These are phyloP conservation scores for Elongisporangium anandrum DNA, from an alignment of 352 stramenopile species.

Conservation along the genomic window DNA sequence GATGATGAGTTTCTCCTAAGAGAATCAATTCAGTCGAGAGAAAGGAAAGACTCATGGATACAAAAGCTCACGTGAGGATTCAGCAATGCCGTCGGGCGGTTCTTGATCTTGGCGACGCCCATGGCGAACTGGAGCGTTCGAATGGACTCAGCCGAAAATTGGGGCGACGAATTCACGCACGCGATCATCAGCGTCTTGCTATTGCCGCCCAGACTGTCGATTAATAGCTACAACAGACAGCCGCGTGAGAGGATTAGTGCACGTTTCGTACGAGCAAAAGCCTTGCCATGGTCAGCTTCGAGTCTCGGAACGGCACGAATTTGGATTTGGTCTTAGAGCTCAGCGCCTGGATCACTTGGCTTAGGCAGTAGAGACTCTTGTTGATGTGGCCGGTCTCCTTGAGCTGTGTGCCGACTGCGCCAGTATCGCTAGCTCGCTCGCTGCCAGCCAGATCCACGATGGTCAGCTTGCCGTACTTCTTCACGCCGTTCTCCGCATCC, in stretches of 20 bases:
- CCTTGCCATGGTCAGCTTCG: slow-evolving; percentile 65
- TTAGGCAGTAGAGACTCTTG: slow-evolving; percentile 74
- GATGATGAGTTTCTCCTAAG: slow-evolving; percentile 64
- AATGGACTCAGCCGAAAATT: slow-evolving; percentile 57
- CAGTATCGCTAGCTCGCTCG: slow-evolving; percentile 60
- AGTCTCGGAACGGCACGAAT: slow-evolving; percentile 69
- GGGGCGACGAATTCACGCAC: slow-evolving; percentile 53
- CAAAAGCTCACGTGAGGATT: slow-evolving; percentile 44
- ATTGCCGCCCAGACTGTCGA: slow-evolving; percentile 67
- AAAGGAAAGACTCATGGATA: neutral
- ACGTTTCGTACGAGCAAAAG: too few relatives aligned
- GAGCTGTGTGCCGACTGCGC: slow-evolving; percentile 52
- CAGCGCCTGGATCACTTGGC: slow-evolving; percentile 71
- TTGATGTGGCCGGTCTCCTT: slow-evolving; percentile 78
- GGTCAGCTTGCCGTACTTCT: slow-evolving; percentile 72
- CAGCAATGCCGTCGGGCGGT: slow-evolving; percentile 52
- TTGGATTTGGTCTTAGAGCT: slow-evolving; percentile 44
- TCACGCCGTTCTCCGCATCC: slow-evolving; percentile 13
- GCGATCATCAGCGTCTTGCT: slow-evolving; percentile 80
- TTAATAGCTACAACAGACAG: slow-evolving; percentile 31
- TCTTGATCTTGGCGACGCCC: slow-evolving; percentile 79
- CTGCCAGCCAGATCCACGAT: slow-evolving; percentile 73
- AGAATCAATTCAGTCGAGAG: neutral
- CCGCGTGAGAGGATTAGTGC: too few relatives aligned
- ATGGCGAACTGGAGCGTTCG: slow-evolving; percentile 77